A percentile compares a stretch with the other conserved stretches of the same genome.
phyloP scores from a whole-genome alignment of 331 rosid genomes.

The Dryas integrifolia region DNA sequence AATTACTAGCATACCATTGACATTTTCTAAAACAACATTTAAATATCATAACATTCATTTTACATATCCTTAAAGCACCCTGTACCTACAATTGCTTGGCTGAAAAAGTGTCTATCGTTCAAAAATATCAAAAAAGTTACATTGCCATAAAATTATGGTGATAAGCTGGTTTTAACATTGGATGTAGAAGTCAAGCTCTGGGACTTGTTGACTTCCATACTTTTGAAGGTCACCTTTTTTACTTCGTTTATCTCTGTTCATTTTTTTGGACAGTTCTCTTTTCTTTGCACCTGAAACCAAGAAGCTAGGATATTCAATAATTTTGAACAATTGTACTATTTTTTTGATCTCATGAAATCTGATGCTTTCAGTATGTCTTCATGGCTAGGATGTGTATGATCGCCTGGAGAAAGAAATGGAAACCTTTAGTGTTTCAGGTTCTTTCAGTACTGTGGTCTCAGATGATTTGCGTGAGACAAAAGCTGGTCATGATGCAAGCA shows the following conservation, averaged over 20 bases:
- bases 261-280: not conserved
- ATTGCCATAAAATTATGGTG: not conserved
- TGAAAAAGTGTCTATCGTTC: not conserved
- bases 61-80: not conserved
- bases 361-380: constrained; percentile 29
- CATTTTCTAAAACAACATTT: not conserved
- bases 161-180: not conserved
- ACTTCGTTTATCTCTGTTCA: not conserved
- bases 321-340: not conserved
- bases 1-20: not conserved
- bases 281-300: constrained; percentile 3
- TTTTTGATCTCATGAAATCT: constrained; percentile 6
- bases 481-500: constrained; percentile 50
- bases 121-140: not conserved
- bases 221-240: not conserved
- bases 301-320: constrained; percentile 5
- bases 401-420: constrained; percentile 80
- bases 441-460: constrained; percentile 40
- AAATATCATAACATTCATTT: not conserved
- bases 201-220: not conserved
- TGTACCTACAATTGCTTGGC: not conserved
- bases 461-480: constrained; percentile 49
- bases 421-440: constrained; percentile 49
- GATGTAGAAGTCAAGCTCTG: not conserved
- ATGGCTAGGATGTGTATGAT: constrained; percentile 65